Conservation (phyloP, 2,329 filamentous ascomycete species). For the Colletotrichum siamense region DNA sequence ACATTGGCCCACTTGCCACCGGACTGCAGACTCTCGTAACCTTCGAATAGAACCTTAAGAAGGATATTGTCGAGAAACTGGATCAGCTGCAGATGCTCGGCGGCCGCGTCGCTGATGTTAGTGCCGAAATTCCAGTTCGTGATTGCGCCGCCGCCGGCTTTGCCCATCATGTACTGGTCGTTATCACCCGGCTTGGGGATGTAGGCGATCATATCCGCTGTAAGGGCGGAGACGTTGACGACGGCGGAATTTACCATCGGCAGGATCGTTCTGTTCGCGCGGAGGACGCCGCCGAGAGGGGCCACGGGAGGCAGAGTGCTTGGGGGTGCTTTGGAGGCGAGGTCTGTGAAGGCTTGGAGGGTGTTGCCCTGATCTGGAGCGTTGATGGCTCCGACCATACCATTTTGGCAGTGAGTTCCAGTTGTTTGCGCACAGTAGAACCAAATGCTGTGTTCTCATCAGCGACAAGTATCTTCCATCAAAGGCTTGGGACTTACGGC, state of each 20-base stretch:
- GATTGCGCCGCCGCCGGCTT: constrained; percentile 39
- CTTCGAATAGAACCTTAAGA: constrained; percentile 34
- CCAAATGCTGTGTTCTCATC: constrained; percentile 25
- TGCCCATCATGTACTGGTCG: constrained; percentile 32
- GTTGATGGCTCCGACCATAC: constrained; percentile 56
- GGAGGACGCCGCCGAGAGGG: constrained; percentile 38
- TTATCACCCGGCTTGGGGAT: constrained; percentile 1
- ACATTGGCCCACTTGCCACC: constrained; percentile 35
- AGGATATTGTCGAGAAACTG: constrained; percentile 38
- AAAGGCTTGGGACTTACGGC: constrained; percentile 16
- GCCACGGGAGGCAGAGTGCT: constrained; percentile 38
- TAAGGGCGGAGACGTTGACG: constrained; percentile 30
- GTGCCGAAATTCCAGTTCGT: constrained; percentile 36
- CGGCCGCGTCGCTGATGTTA: constrained; percentile 38
- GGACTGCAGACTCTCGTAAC: constrained; percentile 29
- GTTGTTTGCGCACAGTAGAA: constrained; percentile 42
- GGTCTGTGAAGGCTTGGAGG: constrained; percentile 38
- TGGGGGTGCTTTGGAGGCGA: constrained; percentile 35
- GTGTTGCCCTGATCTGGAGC: constrained; percentile 40
- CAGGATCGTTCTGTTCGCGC: constrained; percentile 36
- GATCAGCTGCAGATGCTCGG: constrained; percentile 30
- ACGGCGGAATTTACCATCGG: constrained; percentile 30
- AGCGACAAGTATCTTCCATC: background rate
- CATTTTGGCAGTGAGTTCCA: constrained; percentile 40
- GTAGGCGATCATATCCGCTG: background rate